These are phyloP conservation scores for Picochlorum sp. DNA, from an alignment of 139 green algal species.

Conservation along the genomic window DNA sequence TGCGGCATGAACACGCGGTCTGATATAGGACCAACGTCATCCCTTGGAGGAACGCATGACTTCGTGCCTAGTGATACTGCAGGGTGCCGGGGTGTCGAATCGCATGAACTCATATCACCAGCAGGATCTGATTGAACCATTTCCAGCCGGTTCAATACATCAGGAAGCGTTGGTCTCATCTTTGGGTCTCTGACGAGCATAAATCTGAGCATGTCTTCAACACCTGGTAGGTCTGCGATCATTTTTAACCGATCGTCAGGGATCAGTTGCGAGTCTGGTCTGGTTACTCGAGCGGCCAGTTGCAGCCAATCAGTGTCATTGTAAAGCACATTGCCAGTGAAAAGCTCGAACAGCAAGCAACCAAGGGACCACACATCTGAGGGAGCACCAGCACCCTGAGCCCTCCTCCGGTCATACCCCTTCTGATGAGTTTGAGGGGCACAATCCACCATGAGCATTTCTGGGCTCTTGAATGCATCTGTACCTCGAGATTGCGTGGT, in stretches of 20 bases:
- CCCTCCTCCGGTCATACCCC: conserved; percentile 29
- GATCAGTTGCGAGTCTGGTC: conserved; percentile 8
- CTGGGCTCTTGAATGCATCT: conserved; percentile 70
- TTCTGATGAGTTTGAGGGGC: conserved; percentile 4
- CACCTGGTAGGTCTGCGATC: conserved; percentile 15
- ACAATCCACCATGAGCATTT: conserved; percentile 71
- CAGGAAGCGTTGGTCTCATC: conserved; percentile 38
- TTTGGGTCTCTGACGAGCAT: conserved; percentile 52
- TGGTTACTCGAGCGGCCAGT: conserved; percentile 52
- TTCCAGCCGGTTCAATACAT: conserved; percentile 18
- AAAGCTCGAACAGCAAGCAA: conserved; percentile 76
- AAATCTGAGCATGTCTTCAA: conserved; percentile 53
- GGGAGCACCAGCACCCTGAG: conserved; percentile 44
- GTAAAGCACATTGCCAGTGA: conserved; percentile 61
- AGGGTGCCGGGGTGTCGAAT: neutral
- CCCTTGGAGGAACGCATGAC: too few species aligned
- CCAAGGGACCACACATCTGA: conserved; percentile 77
- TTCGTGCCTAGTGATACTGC: neutral
- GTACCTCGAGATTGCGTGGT: conserved; percentile 53
- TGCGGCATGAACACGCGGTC: too few species aligned
- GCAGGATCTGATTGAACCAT: neutral
- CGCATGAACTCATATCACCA: neutral
- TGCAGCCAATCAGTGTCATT: conserved; percentile 52
- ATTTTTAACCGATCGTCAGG: conserved; percentile 4
- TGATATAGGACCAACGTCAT: too few species aligned